Conservation (phyloP, 345 rosid species). For the Euclidium syriacum region DNA sequence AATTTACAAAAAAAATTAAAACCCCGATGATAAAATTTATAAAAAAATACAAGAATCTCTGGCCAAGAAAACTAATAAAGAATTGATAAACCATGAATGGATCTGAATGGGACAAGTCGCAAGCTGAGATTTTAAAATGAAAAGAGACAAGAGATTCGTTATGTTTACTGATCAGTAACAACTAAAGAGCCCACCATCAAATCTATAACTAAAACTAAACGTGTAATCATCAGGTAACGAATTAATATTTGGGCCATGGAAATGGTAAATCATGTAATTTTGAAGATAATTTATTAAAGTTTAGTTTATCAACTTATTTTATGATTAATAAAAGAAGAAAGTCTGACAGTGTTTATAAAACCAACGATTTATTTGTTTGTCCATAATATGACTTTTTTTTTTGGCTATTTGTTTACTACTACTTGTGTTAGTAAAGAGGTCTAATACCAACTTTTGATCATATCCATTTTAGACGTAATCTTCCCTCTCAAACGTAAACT, state of each 20-base stretch:
- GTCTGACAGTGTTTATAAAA: background rate
- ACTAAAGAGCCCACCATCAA: conserved; percentile 9
- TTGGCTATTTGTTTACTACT: background rate
- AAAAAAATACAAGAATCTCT: background rate
- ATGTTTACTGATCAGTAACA: background rate
- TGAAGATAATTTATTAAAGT: too few relatives aligned
- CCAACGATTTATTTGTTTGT: background rate
- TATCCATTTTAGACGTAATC: too few relatives aligned
- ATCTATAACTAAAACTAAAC: background rate
- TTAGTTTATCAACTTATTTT: too few relatives aligned
- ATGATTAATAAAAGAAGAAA: background rate
- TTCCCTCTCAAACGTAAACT: too few relatives aligned
- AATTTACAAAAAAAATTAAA: background rate
- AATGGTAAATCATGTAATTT: background rate
- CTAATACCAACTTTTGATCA: too few relatives aligned
- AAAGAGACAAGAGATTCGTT: background rate
- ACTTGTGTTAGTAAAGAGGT: too few relatives aligned
- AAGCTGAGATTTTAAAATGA: background rate
- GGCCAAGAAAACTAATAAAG: background rate
- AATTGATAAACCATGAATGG: background rate
- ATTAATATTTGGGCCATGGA: background rate
- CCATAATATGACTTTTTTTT: background rate
- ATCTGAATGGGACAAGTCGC: background rate
- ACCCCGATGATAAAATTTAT: too few relatives aligned
- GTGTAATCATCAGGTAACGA: background rate